Base-by-base conservation (phyloP, 805 yeast genomes). In the Groenewaldozyma tartarivorans region DNA sequence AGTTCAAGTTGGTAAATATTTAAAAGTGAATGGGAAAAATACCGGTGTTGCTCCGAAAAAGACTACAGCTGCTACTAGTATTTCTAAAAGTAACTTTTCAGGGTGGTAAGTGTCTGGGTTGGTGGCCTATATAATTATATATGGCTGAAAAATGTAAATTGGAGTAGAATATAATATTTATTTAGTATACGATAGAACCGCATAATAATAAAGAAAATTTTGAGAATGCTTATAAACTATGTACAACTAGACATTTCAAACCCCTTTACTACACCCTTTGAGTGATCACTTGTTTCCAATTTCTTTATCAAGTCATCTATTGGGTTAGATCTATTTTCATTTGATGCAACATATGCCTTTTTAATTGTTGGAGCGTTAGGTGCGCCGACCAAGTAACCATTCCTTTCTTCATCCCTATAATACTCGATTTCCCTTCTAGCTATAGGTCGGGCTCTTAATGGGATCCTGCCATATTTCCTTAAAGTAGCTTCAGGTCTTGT, bases 391-490 rank as follows among this genome's bases (percentile, higher is more conserved):
- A 50, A 63, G 57, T 85, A 90, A 5, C 98, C 98, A 50, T 86
- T 73, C 55, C 76, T 77, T 29, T 68, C 77, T 2, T 72, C 71
- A 57, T 77, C 72, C 37, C 86, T 75, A 64, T 92, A 90, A 61
- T 70, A 85, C 43, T 75, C 76, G 42, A 90, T 78, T 55, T 81
- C 86, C 62, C 84, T 81, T 63, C 83, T 76, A 51, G 75, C 77
- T 5, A 80, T 81, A 11, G 98, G 98, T 61, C 87, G 76, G 1
- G 96, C 87, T 39, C 75, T 78, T 49, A 85, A 59, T 35, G 97
- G 97, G 13, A 88, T 60, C 48, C 86, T 76, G 15, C 94, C 95
- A 55, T 77, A 79, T 53, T 72, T 81, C 48, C 68, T 61, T 36
- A 82, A 58, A 51, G 79, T 81, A 60, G 78, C 69, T 36, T 75